phyloP scores from a whole-genome alignment of 2,329 filamentous ascomycete species.

The Sporothrix euskadiensis region DNA sequence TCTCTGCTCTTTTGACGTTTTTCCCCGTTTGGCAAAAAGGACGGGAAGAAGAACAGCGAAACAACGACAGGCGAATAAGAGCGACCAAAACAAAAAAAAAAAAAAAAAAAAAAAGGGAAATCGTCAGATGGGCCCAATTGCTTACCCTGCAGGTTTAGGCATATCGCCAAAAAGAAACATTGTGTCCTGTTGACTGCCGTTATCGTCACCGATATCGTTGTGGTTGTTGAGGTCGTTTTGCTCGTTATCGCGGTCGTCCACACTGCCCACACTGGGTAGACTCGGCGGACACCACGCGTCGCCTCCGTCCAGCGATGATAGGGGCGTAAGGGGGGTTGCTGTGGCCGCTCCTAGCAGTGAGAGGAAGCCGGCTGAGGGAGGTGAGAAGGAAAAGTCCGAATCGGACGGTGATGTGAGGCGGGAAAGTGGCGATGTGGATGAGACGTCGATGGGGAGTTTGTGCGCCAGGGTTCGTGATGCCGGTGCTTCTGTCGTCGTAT shows the following conservation, averaged over 20 bases:
- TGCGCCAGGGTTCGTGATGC: neutral
- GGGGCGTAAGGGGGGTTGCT: conserved; percentile 23
- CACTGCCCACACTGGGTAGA: neutral
- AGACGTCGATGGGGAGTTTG: neutral
- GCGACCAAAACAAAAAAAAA: neutral
- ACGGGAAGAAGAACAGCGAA: neutral
- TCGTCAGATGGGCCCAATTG: neutral
- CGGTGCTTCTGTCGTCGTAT: neutral
- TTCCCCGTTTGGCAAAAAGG: conserved; percentile 12
- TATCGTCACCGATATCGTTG: neutral
- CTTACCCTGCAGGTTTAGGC: conserved; percentile 19
- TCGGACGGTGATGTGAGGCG: conserved; percentile 21
- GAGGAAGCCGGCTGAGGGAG: conserved; percentile 20
- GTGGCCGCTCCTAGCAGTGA: conserved; percentile 17
- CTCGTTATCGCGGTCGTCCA: neutral
- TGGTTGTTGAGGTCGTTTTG: neutral
- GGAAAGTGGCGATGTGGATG: conserved; percentile 23
- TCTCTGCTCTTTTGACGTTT: too few species aligned
- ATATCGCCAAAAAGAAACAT: neutral
- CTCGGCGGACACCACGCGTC: conserved; percentile 11
- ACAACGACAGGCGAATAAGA: neutral
- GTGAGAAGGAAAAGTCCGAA: conserved; percentile 28
- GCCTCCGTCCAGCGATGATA: conserved; percentile 30
- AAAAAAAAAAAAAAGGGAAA: neutral
- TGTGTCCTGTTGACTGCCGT: conserved; percentile 1